phyloP scores from a whole-genome alignment of 192 early-diverging fungal genomes.

The Coemansia sp. region DNA sequence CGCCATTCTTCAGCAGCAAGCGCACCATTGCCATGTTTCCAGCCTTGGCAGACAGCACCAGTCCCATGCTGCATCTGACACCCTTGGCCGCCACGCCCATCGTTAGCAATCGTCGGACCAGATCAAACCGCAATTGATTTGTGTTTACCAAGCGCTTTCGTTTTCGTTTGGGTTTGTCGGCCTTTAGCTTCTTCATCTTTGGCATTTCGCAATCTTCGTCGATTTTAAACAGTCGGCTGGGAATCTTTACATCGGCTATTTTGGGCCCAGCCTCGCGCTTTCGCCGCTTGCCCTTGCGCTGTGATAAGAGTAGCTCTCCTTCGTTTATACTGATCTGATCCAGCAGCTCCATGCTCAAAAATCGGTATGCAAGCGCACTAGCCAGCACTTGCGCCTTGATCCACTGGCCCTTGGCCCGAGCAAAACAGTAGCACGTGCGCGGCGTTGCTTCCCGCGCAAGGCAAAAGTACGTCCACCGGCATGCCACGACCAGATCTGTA shows the following conservation, averaged over 20 bases:
- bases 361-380: conserved; percentile 25
- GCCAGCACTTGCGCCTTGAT: conserved; percentile 23
- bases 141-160: conserved; percentile 1
- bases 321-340: conserved; percentile 35
- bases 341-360: conserved; percentile 34
- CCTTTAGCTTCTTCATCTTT: conserved; percentile 8
- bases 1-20: conserved; percentile 40
- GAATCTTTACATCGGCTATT: conserved; percentile 29
- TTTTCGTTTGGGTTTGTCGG: conserved; percentile 12
- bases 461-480: conserved; percentile 36
- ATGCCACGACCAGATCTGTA: conserved; percentile 22
- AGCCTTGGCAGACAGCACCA: conserved; percentile 40
- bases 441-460: conserved; percentile 22
- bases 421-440: conserved; percentile 42
- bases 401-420: conserved; percentile 32
- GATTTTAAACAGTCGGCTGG: conserved; percentile 23
- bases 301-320: conserved; percentile 13
- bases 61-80: conserved; percentile 23
- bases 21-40: conserved; percentile 43
- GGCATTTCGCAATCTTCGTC: conserved; percentile 18
- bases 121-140: conserved; percentile 39
- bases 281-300: conserved; percentile 7
- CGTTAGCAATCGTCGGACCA: conserved; percentile 29
- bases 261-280: not conserved
- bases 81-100: conserved; percentile 35